These are phyloP conservation scores for Linderina pennispora DNA, from an alignment of 192 early-diverging fungal species.

Conservation along the genomic window DNA sequence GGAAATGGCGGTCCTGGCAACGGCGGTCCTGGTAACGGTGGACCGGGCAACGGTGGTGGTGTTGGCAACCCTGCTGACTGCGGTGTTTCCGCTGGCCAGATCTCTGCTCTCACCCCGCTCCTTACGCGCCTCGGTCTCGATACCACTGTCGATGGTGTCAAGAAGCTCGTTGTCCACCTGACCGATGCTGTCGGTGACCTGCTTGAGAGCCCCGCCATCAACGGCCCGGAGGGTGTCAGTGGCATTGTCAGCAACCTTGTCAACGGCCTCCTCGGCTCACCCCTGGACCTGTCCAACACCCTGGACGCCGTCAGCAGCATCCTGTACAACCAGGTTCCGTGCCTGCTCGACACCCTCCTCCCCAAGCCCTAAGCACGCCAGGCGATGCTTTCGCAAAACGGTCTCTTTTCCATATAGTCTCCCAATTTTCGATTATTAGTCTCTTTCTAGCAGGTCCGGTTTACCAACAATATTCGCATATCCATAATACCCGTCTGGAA, in stretches of 20 bases:
- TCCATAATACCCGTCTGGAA: too few species aligned
- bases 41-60: constrained; percentile 5
- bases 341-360: constrained; percentile 34
- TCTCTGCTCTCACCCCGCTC: constrained; percentile 39
- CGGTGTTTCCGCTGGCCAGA: constrained; percentile 31
- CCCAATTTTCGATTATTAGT: too few species aligned
- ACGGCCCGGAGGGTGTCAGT: constrained; percentile 26
- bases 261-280: constrained; percentile 31
- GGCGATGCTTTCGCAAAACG: too few species aligned
- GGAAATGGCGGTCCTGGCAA: background rate
- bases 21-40: constrained; percentile 1
- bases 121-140: constrained; percentile 37
- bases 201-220: constrained; percentile 27
- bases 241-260: constrained; percentile 35
- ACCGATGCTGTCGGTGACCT: constrained; percentile 18
- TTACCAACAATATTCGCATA: too few species aligned
- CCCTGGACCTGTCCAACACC: constrained; percentile 39
- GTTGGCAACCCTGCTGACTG: constrained; percentile 6
- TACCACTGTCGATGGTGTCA: constrained; percentile 36
- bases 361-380: constrained; percentile 45
- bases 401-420: too few species aligned
- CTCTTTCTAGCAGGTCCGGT: too few species aligned
- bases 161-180: constrained; percentile 37
- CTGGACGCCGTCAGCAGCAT: constrained; percentile 30
- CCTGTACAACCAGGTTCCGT: constrained; percentile 38